phyloP scores from a whole-genome alignment of 805 yeast genomes.

The Kazachstania martiniae region DNA sequence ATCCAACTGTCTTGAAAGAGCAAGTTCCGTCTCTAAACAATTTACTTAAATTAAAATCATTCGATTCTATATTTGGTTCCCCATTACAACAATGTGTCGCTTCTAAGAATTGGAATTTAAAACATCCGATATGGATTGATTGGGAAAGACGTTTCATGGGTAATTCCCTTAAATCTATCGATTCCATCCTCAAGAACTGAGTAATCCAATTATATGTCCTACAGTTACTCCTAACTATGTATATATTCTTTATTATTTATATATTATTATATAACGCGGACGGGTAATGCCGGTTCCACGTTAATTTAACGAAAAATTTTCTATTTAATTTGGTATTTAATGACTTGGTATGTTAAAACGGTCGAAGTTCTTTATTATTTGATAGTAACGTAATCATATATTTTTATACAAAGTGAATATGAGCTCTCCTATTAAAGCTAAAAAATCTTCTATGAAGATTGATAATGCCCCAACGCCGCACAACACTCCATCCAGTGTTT shows the following conservation, averaged over 20 bases:
- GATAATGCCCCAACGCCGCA: constrained; percentile 97
- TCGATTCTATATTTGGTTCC: constrained; percentile 14
- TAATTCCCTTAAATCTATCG: constrained; percentile 10
- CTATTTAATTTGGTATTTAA: no score
- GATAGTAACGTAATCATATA: no score
- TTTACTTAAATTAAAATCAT: constrained; percentile 8
- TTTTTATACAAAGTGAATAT: no score
- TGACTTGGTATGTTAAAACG: no score
- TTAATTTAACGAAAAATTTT: no score
- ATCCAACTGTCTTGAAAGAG: constrained; percentile 5
- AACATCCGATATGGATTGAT: constrained; percentile 25
- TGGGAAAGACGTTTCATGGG: constrained; percentile 27
- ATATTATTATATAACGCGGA: no score
- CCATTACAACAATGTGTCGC: constrained; percentile 12
- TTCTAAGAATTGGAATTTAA: constrained; percentile 16
- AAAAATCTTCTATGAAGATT: constrained; percentile 47
- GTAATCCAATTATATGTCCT: no score
- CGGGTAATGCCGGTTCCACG: no score
- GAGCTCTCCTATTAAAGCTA: constrained; percentile 80
- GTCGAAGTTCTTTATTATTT: no score
- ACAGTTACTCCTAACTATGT: no score
- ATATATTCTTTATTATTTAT: no score
- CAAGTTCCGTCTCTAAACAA: constrained; percentile 14
- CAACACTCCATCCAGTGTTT: constrained; percentile 88
- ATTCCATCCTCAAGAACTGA: no score